phyloP scores from a whole-genome alignment of 192 early-diverging fungal species.

The Coemansia sp. region DNA sequence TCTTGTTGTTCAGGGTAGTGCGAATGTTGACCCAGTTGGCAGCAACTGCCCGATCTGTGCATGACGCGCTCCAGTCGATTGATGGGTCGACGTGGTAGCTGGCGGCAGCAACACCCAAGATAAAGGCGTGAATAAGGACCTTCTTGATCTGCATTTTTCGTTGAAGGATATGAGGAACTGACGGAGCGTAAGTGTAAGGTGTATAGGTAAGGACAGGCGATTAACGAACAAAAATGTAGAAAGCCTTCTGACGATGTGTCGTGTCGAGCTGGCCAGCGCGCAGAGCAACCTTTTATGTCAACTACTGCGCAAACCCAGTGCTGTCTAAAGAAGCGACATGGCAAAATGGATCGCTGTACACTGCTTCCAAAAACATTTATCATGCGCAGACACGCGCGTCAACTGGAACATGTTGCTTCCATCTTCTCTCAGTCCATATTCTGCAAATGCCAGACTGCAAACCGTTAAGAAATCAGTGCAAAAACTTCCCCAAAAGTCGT shows the following conservation, averaged over 20 bases:
- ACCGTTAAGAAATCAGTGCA: no score
- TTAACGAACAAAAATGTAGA: not conserved
- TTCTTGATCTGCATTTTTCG: constrained; percentile 24
- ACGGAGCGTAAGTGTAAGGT: not conserved
- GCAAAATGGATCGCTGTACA: no score
- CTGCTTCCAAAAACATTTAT: not conserved
- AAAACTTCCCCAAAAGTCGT: no score
- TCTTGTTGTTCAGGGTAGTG: not conserved
- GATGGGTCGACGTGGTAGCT: not conserved
- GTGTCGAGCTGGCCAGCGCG: not conserved
- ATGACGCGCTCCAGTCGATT: constrained; percentile 15
- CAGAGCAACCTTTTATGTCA: not conserved
- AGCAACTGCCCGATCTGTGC: constrained; percentile 7
- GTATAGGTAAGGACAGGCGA: not conserved
- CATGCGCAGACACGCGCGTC: not conserved
- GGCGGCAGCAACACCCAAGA: constrained; percentile 15
- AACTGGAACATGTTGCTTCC: not conserved
- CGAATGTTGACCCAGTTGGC: constrained; percentile 5
- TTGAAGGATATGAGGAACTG: not conserved
- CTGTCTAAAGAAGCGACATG: no score
- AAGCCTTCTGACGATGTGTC: not conserved
- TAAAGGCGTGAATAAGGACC: constrained; percentile 5
- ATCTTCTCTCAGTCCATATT: no score
- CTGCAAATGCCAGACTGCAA: no score
- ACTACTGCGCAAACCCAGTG: no score